Base-by-base conservation (phyloP, 2,329 filamentous ascomycete species). In the Cryphonectria naterciae region DNA sequence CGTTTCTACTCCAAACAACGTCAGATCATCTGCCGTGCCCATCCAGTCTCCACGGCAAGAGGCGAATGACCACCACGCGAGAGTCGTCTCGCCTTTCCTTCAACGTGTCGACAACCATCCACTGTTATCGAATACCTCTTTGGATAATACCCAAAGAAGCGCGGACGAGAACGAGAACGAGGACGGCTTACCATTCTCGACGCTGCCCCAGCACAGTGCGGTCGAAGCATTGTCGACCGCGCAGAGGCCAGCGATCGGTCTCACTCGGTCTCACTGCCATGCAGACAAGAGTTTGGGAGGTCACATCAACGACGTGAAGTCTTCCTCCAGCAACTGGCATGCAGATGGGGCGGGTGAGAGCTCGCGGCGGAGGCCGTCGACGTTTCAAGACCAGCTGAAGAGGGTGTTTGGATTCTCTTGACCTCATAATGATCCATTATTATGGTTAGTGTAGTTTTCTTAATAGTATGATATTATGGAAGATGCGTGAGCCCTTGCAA, bases 301-400 rank as follows among this genome's bases (percentile, higher is more conserved):
- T 6, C 39, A 61, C 41, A 6, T 43, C 35, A 43, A 56, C 28
- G 3, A 2, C 28, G 22, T 10, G 15, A 35, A 63, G 4, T 39
- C 39, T 10, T 43, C 37, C n/a, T 35, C n/a, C 13, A 25, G 52
- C 32, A 72, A 37, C 11, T 0, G 25, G 13, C 25, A 65, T 37
- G 66, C 52, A n/a, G 71, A 65, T 15, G 66, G 63, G 5, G 39
- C 17, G 0, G 58, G 10, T 1, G 63, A 58, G 17, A 54, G 35
- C 17, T 22, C 25, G 17, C 43, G 43, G 22, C 54, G 32, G 19
- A n/a, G 60, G 7, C 43, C 58, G 3, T 43, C 65, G 8, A 67
- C 63, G 25, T 71, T 73, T 32, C 71, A 71, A 39, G 62, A 71
- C 28, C 69, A 73, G 35, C 11, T 73, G 39, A 73, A 71, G 63